Percentiles rank a stretch among this genome's conserved stretches.
Evolutionary conservation across 768 basidiomycete genomes (phyloP).

Genomic region (Hemileccinum rubropunctum): DNA sequence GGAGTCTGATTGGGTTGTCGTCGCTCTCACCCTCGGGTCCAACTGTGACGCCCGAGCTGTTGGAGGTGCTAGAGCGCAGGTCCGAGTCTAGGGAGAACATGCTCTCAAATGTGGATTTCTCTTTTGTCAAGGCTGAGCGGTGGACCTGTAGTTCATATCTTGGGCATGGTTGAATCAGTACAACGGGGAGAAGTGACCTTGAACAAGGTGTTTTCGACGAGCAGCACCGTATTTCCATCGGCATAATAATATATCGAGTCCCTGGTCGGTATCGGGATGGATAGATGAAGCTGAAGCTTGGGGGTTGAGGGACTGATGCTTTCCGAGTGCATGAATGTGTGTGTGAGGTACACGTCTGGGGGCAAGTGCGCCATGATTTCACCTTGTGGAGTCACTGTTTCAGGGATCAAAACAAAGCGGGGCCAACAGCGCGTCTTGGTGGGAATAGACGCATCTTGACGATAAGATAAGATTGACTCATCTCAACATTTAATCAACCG

Average conservation of each 20-base stretch:
- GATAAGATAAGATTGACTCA: slow-evolving; percentile 22
- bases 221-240: slow-evolving; percentile 41
- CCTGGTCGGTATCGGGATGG: slow-evolving; percentile 33
- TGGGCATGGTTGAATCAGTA: slow-evolving; percentile 19
- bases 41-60: slow-evolving; percentile 26
- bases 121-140: slow-evolving; percentile 41
- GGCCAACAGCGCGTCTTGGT: slow-evolving; percentile 8
- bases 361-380: slow-evolving; percentile 30
- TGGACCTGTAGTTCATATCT: slow-evolving; percentile 32
- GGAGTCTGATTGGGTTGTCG: slow-evolving; percentile 47
- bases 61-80: slow-evolving; percentile 25
- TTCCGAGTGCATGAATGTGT: slow-evolving; percentile 33
- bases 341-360: slow-evolving; percentile 31
- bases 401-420: slow-evolving; percentile 11
- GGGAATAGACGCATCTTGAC: slow-evolving; percentile 11
- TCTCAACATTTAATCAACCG: background rate
- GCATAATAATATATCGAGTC: slow-evolving; percentile 42
- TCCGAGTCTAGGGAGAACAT: slow-evolving; percentile 45
- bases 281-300: slow-evolving; percentile 32
- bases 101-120: slow-evolving; percentile 44
- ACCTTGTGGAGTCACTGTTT: slow-evolving; percentile 10
- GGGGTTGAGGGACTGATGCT: slow-evolving; percentile 32
- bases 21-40: slow-evolving; percentile 48
- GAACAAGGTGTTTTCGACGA: slow-evolving; percentile 46
- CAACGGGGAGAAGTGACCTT: slow-evolving; percentile 36